Conservation (phyloP, 257 asterid genomes). For the Craterostigma plantagineum region DNA sequence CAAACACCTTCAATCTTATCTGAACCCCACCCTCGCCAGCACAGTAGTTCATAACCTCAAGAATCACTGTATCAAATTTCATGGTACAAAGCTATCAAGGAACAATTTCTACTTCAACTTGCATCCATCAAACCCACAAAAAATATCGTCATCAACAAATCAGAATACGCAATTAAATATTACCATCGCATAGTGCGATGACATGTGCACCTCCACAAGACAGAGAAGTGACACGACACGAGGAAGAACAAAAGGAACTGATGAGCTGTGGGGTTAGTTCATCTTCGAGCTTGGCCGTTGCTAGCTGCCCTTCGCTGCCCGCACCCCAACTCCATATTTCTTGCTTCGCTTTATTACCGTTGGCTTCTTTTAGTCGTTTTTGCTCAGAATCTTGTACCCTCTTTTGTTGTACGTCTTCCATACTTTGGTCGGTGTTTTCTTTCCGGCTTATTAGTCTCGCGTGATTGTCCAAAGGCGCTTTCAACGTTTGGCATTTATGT, state of each 20-base stretch:
- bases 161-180: background rate
- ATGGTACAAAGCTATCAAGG: no score
- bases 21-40: no score
- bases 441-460: no score
- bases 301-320: constrained; percentile 82
- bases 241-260: constrained; percentile 29
- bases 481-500: no score
- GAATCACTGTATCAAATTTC: no score
- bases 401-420: no score
- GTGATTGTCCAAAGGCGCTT: no score
- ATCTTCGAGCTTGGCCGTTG: constrained; percentile 47
- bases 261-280: constrained; percentile 46
- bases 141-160: background rate
- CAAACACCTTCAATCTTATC: no score
- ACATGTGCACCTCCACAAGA: constrained; percentile 97
- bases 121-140: background rate
- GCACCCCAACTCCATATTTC: constrained; percentile 94
- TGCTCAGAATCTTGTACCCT: no score
- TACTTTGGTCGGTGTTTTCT: no score
- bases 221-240: constrained; percentile 25
- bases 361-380: no score
- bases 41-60: constrained; percentile 1
- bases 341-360: constrained; percentile 8
- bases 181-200: constrained; percentile 54
- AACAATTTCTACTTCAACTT: no score